phyloP scores from a whole-genome alignment of 2,329 filamentous ascomycete species.

The Phaeosphaeria sp. region DNA sequence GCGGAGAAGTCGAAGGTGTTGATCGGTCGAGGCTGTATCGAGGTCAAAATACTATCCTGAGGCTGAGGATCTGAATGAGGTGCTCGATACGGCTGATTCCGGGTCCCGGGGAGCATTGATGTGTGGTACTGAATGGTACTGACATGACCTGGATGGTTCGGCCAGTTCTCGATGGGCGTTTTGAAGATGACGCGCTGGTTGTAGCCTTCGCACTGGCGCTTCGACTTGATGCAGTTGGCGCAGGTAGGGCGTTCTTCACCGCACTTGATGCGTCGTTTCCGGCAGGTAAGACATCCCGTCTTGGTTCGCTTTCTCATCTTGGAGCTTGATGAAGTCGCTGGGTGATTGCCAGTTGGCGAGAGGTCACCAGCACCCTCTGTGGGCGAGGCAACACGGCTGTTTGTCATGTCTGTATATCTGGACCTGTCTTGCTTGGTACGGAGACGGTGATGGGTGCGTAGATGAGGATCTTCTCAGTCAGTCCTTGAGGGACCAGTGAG shows the following conservation, averaged over 20 bases:
- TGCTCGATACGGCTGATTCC: conserved; percentile 26
- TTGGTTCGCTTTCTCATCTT: conserved; percentile 71
- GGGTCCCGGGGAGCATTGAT: conserved; percentile 46
- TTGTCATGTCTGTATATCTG: conserved; percentile 26
- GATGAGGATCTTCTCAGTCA: not conserved
- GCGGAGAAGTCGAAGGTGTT: conserved; percentile 37
- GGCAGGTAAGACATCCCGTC: conserved; percentile 91
- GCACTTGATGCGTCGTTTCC: conserved; percentile 95
- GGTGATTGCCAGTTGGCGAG: conserved; percentile 33
- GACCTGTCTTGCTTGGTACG: not conserved
- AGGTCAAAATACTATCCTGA: conserved; percentile 27
- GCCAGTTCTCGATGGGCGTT: conserved; percentile 67
- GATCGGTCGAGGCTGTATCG: conserved; percentile 38
- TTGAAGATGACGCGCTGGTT: conserved; percentile 84
- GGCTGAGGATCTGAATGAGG: conserved; percentile 19
- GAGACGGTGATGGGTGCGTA: not conserved
- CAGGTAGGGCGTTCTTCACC: conserved; percentile 86
- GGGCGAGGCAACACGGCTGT: conserved; percentile 24
- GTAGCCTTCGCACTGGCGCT: conserved; percentile 83
- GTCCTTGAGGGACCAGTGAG: not conserved
- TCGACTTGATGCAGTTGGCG: conserved; percentile 86
- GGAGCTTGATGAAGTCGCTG: conserved; percentile 28
- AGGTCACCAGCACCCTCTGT: conserved; percentile 32
- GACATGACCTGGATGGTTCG: conserved; percentile 45
- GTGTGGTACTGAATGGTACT: conserved; percentile 48